Percentiles rank a stretch among this genome's conserved stretches.
Evolutionary conservation across 1,139 yeast species (phyloP).

Genomic region (Candida smagusa): DNA sequence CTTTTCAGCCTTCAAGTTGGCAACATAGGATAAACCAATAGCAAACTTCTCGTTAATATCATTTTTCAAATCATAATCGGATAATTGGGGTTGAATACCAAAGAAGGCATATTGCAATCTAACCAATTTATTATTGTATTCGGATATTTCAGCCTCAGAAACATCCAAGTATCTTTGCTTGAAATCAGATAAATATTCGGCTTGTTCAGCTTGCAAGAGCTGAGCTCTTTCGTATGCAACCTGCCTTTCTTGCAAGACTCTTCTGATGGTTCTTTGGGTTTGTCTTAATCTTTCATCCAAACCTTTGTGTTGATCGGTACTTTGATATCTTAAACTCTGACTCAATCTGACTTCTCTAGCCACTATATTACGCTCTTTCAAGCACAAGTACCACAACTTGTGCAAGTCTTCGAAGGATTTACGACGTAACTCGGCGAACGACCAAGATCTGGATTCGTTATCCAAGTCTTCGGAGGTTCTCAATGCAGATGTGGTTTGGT

Average conservation of each 20-base stretch:
- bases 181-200: slow-evolving; percentile 55
- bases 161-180: slow-evolving; percentile 55
- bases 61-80: slow-evolving; percentile 42
- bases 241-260: slow-evolving; percentile 84
- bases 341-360: slow-evolving; percentile 67
- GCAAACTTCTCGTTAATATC: slow-evolving; percentile 56
- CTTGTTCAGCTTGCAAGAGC: slow-evolving; percentile 43
- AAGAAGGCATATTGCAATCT: slow-evolving; percentile 79
- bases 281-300: slow-evolving; percentile 35
- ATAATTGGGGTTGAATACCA: slow-evolving; percentile 60
- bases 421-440: slow-evolving; percentile 81
- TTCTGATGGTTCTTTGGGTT: slow-evolving; percentile 64
- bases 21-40: slow-evolving; percentile 64
- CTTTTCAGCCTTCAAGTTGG: slow-evolving; percentile 57
- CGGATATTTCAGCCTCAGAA: slow-evolving; percentile 54
- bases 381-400: slow-evolving; percentile 80
- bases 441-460: slow-evolving; percentile 74
- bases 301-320: slow-evolving; percentile 23
- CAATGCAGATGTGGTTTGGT: slow-evolving; percentile 46
- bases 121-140: slow-evolving; percentile 64
- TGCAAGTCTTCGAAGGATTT: slow-evolving; percentile 92
- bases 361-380: slow-evolving; percentile 78
- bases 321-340: slow-evolving; percentile 26
- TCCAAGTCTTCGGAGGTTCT: slow-evolving; percentile 59
- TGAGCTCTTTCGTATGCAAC: slow-evolving; percentile 65